These are phyloP conservation scores for Vanilla planifolia DNA, from an alignment of 106 monocot genomes.

Conservation along the genomic window DNA sequence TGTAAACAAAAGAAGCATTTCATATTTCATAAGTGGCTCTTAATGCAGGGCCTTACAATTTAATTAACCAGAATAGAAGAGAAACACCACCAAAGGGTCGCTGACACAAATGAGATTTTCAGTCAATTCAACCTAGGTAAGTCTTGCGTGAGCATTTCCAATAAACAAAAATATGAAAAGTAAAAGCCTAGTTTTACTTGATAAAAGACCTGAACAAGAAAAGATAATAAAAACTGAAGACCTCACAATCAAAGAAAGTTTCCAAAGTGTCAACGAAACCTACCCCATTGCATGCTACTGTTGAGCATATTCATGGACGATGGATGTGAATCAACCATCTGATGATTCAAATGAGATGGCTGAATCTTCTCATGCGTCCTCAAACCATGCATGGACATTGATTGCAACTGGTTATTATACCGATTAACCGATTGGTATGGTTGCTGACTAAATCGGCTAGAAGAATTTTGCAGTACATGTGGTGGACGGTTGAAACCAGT, in stretches of 20 bases:
- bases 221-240: neutral
- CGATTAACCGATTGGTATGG: slow-evolving; percentile 51
- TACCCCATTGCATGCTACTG: slow-evolving; percentile 64
- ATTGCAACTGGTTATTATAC: slow-evolving; percentile 24
- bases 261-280: neutral
- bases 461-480: slow-evolving; percentile 39
- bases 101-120: no score
- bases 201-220: no score
- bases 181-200: no score
- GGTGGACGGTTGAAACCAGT: slow-evolving; percentile 24
- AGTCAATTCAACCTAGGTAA: no score
- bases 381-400: slow-evolving; percentile 19
- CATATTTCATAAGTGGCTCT: no score
- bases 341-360: slow-evolving; percentile 16
- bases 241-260: slow-evolving; percentile 3
- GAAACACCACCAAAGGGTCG: no score
- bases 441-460: slow-evolving; percentile 59
- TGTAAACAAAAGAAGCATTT: no score
- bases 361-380: slow-evolving; percentile 24
- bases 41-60: no score
- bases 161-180: no score
- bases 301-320: slow-evolving; percentile 24
- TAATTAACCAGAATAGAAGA: no score
- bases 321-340: slow-evolving; percentile 27
- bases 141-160: no score